Percentiles rank a stretch among this genome's conserved stretches.
Conservation (phyloP, 768 basidiomycete species). For the Pulveroboletus sp. region DNA sequence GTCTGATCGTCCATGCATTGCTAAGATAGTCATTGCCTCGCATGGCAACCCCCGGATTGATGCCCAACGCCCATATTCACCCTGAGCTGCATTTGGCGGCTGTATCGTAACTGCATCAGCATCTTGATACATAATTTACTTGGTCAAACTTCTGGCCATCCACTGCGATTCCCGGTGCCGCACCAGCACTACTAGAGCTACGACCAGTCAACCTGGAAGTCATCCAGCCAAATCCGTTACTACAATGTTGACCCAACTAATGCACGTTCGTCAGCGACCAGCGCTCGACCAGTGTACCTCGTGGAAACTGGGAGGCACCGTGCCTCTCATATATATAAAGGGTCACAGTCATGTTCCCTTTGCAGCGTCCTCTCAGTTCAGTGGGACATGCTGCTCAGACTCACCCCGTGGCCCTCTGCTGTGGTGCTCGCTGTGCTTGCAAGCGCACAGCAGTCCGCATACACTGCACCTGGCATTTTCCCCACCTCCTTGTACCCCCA, state of each 20-base stretch:
- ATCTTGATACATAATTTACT: no score
- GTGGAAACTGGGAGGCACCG: slow-evolving; percentile 4
- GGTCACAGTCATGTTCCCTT: neutral
- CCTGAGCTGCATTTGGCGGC: no score
- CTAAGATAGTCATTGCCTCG: slow-evolving; percentile 9
- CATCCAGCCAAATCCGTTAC: no score
- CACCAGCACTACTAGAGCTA: no score
- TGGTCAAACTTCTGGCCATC: no score
- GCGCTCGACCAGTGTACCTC: neutral
- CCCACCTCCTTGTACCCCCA: slow-evolving; percentile 61
- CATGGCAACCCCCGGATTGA: neutral
- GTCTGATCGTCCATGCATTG: slow-evolving; percentile 7
- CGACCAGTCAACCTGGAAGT: no score
- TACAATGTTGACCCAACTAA: no score
- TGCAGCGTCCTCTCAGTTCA: neutral
- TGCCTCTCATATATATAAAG: slow-evolving; percentile 10
- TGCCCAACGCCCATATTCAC: no score
- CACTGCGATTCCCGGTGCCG: no score
- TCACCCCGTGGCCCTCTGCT: neutral
- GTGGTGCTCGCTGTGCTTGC: slow-evolving; percentile 7
- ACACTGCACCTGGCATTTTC: slow-evolving; percentile 59
- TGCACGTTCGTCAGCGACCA: slow-evolving; percentile 21
- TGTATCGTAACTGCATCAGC: no score
- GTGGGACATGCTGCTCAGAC: slow-evolving; percentile 11
- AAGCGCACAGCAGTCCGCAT: slow-evolving; percentile 25